Base-by-base conservation (phyloP, 805 yeast species). In the Cyberlindnera americana region DNA sequence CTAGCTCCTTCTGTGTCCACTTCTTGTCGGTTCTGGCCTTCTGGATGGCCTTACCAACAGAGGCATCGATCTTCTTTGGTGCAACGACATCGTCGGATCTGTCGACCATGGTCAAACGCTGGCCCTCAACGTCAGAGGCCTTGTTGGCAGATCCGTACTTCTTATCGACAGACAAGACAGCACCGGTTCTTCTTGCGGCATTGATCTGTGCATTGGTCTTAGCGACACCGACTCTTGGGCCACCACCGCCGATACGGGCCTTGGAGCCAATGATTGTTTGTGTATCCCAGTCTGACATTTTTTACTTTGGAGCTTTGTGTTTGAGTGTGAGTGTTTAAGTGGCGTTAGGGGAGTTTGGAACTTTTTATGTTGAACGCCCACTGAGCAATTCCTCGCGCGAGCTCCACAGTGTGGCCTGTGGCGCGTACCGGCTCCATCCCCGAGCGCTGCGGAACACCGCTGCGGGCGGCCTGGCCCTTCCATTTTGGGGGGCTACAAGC, bases 1-100 rank as follows among this genome's bases (percentile, higher is more conserved):
- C 99, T 57, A 93, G 75, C 56, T 93, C 99, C 75, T 93, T 93
- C 67, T 93, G 99, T 9, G 97, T 83, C 61, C 90, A 62, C 57
- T 78, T 77, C 73, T 89, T 88, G 44, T 86, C 96, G 56, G 79
- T 81, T 70, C 99, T 81, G 26, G 84, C 96, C 61, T 80, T 73
- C 37, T 80, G 75, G 52, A 93, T 89, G 40, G 91, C 83, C 61
- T 83, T 85, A 50, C 98, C 99, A 22, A 93, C 98, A 43, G 69
- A 67, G 12, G 75, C 69, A 41, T 88, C 95, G 38, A 93, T 66
- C 67, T 90, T 93, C 67, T 90, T 83, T 43, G 95, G 95, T 15
- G 93, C 84, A 40, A 88, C 95, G 49, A 91, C 89, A 55, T 90
- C 97, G 56, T 89, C 95, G 36, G 88, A 81, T 63, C 95, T 82